Conservation (phyloP, 352 stramenopile species). For the Phytophthora sojae region DNA sequence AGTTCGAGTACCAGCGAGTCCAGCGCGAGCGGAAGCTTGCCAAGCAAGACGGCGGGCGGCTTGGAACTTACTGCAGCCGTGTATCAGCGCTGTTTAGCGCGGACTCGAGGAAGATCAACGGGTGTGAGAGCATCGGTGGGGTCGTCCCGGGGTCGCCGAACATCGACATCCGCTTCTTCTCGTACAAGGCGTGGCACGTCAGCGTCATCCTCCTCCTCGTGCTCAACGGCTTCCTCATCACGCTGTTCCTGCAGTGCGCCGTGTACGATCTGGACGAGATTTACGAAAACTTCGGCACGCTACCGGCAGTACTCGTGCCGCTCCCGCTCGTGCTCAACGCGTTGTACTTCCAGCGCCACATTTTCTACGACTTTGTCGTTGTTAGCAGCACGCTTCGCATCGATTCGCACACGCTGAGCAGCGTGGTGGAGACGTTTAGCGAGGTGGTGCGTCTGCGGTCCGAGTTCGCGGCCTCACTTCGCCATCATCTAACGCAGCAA, state of each 20-base stretch:
- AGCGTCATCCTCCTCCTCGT: conserved; percentile 63
- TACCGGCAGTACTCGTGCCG: conserved; percentile 44
- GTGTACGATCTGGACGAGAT: conserved; percentile 52
- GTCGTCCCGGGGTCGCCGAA: conserved; percentile 18
- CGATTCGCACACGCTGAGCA: conserved; percentile 53
- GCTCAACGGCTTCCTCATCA: conserved; percentile 68
- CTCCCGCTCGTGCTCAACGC: conserved; percentile 54
- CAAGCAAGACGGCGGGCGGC: conserved; percentile 1
- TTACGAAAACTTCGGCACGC: conserved; percentile 38
- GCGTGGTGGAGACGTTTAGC: conserved; percentile 68
- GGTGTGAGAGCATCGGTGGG: conserved; percentile 9
- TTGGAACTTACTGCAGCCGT: not conserved
- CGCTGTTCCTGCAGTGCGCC: conserved; percentile 65
- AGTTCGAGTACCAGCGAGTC: conserved; percentile 27
- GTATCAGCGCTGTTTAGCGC: not conserved
- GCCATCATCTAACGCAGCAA: conserved; percentile 24
- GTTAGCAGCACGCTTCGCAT: conserved; percentile 61
- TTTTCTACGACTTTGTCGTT: conserved; percentile 68
- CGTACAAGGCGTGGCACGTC: conserved; percentile 71
- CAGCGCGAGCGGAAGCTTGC: conserved; percentile 15
- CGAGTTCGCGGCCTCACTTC: conserved; percentile 49
- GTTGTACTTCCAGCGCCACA: conserved; percentile 56
- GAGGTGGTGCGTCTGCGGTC: conserved; percentile 57
- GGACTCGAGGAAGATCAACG: not conserved
- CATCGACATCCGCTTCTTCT: conserved; percentile 57